phyloP scores from a whole-genome alignment of 495 filamentous ascomycete species.

The Penicillium lividum region DNA sequence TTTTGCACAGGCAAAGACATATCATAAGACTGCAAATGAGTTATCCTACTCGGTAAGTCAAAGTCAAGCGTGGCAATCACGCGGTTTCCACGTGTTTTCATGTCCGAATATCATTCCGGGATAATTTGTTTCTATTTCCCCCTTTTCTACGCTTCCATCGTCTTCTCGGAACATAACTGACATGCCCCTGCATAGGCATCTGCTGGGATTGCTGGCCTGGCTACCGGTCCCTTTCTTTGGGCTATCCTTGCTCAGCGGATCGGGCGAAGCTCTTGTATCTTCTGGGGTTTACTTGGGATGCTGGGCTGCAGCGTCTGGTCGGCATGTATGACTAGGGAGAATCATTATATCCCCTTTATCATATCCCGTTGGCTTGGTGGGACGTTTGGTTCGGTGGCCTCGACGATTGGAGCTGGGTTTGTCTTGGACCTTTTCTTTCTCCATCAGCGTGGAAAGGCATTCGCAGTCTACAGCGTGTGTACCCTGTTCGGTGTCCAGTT shows the following conservation, averaged over 20 bases:
- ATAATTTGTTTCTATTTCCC: neutral
- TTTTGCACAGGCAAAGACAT: neutral
- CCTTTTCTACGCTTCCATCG: neutral
- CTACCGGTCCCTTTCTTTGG: neutral
- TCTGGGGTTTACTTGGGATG: neutral
- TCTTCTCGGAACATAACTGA: neutral
- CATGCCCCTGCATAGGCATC: constrained; percentile 1
- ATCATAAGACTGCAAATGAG: neutral
- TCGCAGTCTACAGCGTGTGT: neutral
- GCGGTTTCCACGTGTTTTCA: neutral
- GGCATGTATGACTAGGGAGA: neutral
- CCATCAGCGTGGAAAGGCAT: neutral
- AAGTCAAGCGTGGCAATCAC: neutral
- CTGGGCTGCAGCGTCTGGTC: neutral
- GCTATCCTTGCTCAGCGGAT: neutral
- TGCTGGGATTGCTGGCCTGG: neutral
- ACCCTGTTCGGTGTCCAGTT: neutral
- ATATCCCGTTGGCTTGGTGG: neutral
- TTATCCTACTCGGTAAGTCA: neutral
- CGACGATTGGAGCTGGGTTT: neutral
- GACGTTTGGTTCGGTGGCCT: neutral
- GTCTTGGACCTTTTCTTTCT: neutral
- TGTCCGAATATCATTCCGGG: neutral
- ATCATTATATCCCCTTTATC: neutral
- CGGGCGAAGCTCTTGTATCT: neutral